These are phyloP conservation scores for Crithidia expoeki DNA, from an alignment of 208 protist genomes.

Conservation along the genomic window DNA sequence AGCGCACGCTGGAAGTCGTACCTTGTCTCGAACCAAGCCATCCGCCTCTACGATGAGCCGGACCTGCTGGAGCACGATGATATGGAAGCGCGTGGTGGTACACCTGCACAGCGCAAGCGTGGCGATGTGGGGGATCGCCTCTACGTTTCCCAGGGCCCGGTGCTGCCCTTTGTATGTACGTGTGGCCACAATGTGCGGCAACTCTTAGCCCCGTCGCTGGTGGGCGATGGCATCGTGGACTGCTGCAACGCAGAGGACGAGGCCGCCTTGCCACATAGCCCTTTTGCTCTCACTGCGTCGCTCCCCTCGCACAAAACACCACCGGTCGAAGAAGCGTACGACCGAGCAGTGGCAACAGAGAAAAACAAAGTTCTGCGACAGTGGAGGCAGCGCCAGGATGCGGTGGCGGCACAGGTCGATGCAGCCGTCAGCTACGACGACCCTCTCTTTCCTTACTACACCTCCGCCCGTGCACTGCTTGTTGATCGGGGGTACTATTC, in stretches of 20 bases:
- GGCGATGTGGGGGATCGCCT: constrained; percentile 30
- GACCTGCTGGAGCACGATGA: constrained; percentile 27
- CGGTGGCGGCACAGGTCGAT: constrained; percentile 5
- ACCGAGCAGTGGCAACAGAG: neutral
- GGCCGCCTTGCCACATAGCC: constrained; percentile 12
- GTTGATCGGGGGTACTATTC: constrained; percentile 58
- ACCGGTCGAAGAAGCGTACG: neutral
- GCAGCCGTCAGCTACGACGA: constrained; percentile 24
- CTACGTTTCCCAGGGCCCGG: constrained; percentile 39
- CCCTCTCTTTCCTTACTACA: constrained; percentile 39
- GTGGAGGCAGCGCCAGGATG: constrained; percentile 20
- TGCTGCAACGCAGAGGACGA: constrained; percentile 80
- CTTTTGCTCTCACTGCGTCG: neutral
- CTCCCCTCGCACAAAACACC: neutral
- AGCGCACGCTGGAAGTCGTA: constrained; percentile 57
- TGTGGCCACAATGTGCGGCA: constrained; percentile 27
- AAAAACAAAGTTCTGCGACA: constrained; percentile 2
- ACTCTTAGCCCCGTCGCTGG: constrained; percentile 63
- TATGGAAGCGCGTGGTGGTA: constrained; percentile 20
- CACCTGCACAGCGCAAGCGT: constrained; percentile 27
- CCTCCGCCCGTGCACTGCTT: constrained; percentile 53
- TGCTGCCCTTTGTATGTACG: constrained; percentile 60
- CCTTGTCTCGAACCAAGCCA: constrained; percentile 40
- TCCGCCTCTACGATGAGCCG: constrained; percentile 53
- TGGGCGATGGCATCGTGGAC: constrained; percentile 77